Conservation (phyloP, 169 alveolate genomes). For the Babesia ovis region DNA sequence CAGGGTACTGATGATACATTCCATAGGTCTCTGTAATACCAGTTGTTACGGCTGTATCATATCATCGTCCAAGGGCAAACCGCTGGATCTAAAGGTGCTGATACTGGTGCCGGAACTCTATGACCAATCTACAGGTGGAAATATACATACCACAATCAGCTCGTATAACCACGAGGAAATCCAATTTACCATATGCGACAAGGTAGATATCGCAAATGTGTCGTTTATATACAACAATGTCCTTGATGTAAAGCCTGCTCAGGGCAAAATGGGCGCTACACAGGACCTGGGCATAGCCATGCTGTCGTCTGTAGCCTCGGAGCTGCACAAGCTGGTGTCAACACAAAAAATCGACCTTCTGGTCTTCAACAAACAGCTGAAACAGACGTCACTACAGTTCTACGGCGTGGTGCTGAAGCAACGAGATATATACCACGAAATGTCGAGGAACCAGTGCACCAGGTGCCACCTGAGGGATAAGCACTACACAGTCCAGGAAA, state of each 20-base stretch:
- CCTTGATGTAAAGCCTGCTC: constrained; percentile 25
- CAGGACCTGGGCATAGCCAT: constrained; percentile 47
- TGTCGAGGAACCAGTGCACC: constrained; percentile 68
- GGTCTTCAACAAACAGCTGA: constrained; percentile 71
- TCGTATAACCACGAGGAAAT: constrained; percentile 52
- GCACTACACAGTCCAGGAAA: constrained; percentile 69
- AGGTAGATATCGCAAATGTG: constrained; percentile 54
- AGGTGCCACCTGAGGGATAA: constrained; percentile 75
- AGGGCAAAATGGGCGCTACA: not conserved
- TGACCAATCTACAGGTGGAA: constrained; percentile 18
- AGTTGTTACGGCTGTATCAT: constrained; percentile 40
- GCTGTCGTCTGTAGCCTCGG: constrained; percentile 61
- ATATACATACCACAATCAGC: constrained; percentile 44
- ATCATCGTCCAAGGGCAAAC: constrained; percentile 27
- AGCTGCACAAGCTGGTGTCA: constrained; percentile 65
- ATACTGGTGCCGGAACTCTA: constrained; percentile 19
- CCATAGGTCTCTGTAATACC: constrained; percentile 38
- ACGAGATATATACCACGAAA: constrained; percentile 68
- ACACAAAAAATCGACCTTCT: constrained; percentile 68
- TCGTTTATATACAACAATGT: constrained; percentile 71
- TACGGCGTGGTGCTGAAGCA: constrained; percentile 73
- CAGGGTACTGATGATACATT: constrained; percentile 59
- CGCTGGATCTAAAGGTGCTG: constrained; percentile 32
- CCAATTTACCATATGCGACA: constrained; percentile 64
- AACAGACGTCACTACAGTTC: constrained; percentile 69